Evolutionary conservation across 1,284 basidiomycete genomes (phyloP), one percentile per base, ranked within the genome.

Genomic region (Austropuccinia psidii): DNA sequence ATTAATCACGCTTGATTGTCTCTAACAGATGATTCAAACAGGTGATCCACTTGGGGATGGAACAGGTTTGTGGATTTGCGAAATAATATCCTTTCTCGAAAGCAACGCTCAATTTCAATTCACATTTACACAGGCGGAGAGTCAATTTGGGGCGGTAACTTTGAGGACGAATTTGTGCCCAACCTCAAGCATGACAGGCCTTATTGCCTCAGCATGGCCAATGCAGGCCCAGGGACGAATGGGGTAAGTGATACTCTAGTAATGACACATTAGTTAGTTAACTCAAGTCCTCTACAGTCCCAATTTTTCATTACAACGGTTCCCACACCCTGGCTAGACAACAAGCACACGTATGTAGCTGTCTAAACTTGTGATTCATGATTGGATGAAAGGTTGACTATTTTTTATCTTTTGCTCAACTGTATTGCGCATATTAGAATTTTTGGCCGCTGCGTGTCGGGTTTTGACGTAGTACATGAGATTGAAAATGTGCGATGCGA

Each of bases 261-360:
- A n/a, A n/a, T n/a, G n/a, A n/a, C n/a, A n/a, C n/a, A n/a, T n/a
- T n/a, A n/a, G n/a, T n/a, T n/a, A n/a, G n/a, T n/a, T n/a, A n/a
- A n/a, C n/a, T 58, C 6, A n/a, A 47, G 43, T 52, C 31, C 11
- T 39, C 57, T 61, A 66, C 73, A 89, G 1, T 91, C 89, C 3
- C 95, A 99, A 81, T 98, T 98, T 84, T 98, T 98, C 83, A 94
- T 98, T 80, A 99, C 96, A 1, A 97, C 93, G 1, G 93, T 89
- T 1, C 90, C 94, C 13, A 92, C 91, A 5, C 92, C 93, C 7
- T 97, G 93, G 93, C 83, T 98, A 67, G 84, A 86, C 75, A 81
- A 83, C 74, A 85, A 85, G 79, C 85, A 86, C 76, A 83, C 82
- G 82, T 83, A 74, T 78, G 83, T 80, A 4, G 1, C n/a, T 2